Base-by-base conservation (phyloP, 2,329 filamentous ascomycete species). In the Fusarium equiseti region DNA sequence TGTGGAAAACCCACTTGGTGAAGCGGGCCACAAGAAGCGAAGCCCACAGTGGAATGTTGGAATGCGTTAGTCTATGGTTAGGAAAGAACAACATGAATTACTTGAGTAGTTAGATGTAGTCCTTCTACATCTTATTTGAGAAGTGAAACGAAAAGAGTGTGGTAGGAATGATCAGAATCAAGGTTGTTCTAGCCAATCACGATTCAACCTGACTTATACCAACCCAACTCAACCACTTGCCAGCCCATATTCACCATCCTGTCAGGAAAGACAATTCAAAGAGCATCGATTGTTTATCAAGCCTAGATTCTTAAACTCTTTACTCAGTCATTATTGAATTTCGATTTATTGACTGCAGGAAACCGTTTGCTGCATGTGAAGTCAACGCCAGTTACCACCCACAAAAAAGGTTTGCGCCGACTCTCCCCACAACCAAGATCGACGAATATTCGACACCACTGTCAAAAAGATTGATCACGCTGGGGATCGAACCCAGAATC, bases 401-500 rank as follows among this genome's bases (percentile, higher is more conserved):
- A 49, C 32, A 29, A 59, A 64, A 51, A 52, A 48, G 27, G n/a
- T 32, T 35, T 13, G 16, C 11, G 8, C 18, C 6, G 12, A 46
- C 35, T 40, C 40, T 52, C 32, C 22, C 52, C 62, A 43, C 24
- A n/a, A 31, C n/a, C 6, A 13, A 46, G 10, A 52, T 48, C 32
- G 9, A 40, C 31, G 18, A 18, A 55, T 38, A 52, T 35, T 59
- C 6, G 20, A 26, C 24, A 22, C 13, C 11, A 26, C 12, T 1
- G 7, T 22, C 10, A 59, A 59, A 45, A 45, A 62, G 27, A 53
- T 22, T 71, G 68, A 71, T 70, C 69, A 70, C 65, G 69, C 55
- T 59, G 58, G 75, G 75, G 75, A 69, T 77, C 75, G 75, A 77
- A 77, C 75, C 75, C 72, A 75, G 66, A 73, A 77, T 77, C 74